Base-by-base conservation (phyloP, 139 green algal species). In the Cymbomonas tetramitiformis region DNA sequence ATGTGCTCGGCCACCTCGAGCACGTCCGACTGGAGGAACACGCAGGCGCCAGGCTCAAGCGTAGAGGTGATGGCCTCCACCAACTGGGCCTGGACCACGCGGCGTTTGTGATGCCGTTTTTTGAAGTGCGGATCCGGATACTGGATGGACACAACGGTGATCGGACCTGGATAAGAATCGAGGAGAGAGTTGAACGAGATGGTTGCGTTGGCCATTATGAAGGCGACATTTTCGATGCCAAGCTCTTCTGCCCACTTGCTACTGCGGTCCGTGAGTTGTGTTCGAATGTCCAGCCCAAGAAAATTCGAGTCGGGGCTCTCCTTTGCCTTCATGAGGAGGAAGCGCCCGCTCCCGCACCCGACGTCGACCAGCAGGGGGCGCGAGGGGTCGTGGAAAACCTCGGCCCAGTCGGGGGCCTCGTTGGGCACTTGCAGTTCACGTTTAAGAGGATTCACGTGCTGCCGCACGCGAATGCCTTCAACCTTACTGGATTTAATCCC, bases 61-160 rank as follows among this genome's bases (percentile, higher is more conserved):
- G 5, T 29, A 1, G 15, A 23, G 12, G 50, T 43, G 26, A 72
- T 30, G 34, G 51, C 53, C 34, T 62, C 12, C 30, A 83, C 74
- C 12, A 84, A 39, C 28, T 56, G n/a, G 26, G 58, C 67, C 74
- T 95, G 86, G 39, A 94, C 77, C 25, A 88, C 72, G 8, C 83
- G 67, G 30, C 83, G 67, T 71, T 95, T 95, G 55, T 68, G 69
- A 73, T 94, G 81, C 24, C 62, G 61, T 33, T 71, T 74, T 65
- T 95, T 95, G 63, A 92, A 94, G 68, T 93, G 86, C 0, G 86
- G 86, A 57, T 93, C 86, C 1, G 86, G 86, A 65, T 85, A 94
- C 72, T 95, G 86, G 30, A 83, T 70, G 58, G 40, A 49, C 32
- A 67, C 65, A 31, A 67, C 33, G 1, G 36, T 46, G n/a, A 94